Conservation (phyloP, 1,284 basidiomycete species). For the Cutaneotrichosporon sp. region DNA sequence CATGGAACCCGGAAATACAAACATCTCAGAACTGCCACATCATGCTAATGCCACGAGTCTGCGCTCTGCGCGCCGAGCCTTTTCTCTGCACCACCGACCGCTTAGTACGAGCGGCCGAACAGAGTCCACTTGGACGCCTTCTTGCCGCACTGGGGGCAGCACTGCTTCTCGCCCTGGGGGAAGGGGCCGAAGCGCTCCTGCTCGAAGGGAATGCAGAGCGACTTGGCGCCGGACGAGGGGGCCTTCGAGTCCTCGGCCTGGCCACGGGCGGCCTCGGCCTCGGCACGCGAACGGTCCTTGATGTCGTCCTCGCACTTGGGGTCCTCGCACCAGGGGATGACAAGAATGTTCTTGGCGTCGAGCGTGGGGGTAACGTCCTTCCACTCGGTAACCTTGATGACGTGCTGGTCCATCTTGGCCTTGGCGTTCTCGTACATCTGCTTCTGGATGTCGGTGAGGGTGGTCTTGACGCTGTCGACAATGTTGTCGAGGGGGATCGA, state of each 20-base stretch:
- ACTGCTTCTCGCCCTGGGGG: conserved; percentile 70
- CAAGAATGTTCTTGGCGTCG: conserved; percentile 83
- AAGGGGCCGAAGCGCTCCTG: conserved; percentile 72
- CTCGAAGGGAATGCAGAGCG: conserved; percentile 94
- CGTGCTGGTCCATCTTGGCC: conserved; percentile 69
- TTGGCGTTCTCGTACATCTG: conserved; percentile 87
- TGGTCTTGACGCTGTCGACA: conserved; percentile 60
- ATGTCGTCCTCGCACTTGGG: conserved; percentile 97
- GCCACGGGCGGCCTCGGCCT: conserved; percentile 59
- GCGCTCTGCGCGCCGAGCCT: neutral
- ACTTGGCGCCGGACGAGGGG: conserved; percentile 97
- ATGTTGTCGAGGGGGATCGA: conserved; percentile 71
- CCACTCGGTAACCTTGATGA: conserved; percentile 81
- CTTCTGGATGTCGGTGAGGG: conserved; percentile 83
- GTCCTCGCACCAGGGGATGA: conserved; percentile 95
- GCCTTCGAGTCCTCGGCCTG: conserved; percentile 87
- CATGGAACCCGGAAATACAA: conserved; percentile 13
- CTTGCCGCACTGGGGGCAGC: conserved; percentile 79
- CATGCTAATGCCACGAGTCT: neutral
- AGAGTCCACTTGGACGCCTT: conserved; percentile 90
- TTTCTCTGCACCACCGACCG: neutral
- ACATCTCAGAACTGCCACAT: conserved; percentile 7
- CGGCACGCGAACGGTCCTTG: conserved; percentile 79
- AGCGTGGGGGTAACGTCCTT: conserved; percentile 87
- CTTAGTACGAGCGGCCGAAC: conserved; percentile 65